A percentile compares a stretch with the other conserved stretches of the same genome.
phyloP scores from a whole-genome alignment of 2,329 filamentous ascomycete species.

The Epichloe gansuensis region DNA sequence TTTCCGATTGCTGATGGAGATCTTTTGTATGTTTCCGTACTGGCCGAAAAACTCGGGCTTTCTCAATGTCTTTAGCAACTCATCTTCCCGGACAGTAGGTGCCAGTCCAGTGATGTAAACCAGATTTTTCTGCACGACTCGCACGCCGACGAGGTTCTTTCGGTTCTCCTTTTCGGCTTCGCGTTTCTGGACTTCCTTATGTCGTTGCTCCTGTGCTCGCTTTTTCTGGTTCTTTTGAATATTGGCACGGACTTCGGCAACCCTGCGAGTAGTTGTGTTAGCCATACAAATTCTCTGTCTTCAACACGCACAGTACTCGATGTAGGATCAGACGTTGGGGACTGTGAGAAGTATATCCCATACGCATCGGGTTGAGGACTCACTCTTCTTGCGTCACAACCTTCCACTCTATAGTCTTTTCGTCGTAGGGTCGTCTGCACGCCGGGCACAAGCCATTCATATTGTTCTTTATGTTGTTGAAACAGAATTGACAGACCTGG shows the following conservation, averaged over 20 bases:
- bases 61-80: slow-evolving; percentile 77
- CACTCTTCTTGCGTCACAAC: slow-evolving; percentile 92
- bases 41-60: slow-evolving; percentile 93
- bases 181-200: slow-evolving; percentile 91
- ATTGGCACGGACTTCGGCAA: slow-evolving; percentile 62
- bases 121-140: slow-evolving; percentile 95
- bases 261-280: slow-evolving; percentile 29
- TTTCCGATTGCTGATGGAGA: slow-evolving; percentile 94
- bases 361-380: slow-evolving; percentile 20
- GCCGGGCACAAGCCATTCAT: slow-evolving; percentile 97
- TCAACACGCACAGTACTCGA: not conserved
- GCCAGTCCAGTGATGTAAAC: slow-evolving; percentile 95
- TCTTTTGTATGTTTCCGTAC: slow-evolving; percentile 97
- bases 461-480: slow-evolving; percentile 97
- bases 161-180: slow-evolving; percentile 92
- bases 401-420: slow-evolving; percentile 95
- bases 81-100: slow-evolving; percentile 83
- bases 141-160: slow-evolving; percentile 88
- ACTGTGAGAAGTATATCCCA: not conserved
- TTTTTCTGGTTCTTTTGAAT: slow-evolving; percentile 89
- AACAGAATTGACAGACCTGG: slow-evolving; percentile 98
- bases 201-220: slow-evolving; percentile 65
- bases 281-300: not conserved
- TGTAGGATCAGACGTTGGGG: not conserved
- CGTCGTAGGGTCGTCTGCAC: slow-evolving; percentile 87